Percentiles rank a stretch among this genome's conserved stretches.
phyloP scores from a whole-genome alignment of 208 protist genomes.

The Jaenimonas drosophilae region DNA sequence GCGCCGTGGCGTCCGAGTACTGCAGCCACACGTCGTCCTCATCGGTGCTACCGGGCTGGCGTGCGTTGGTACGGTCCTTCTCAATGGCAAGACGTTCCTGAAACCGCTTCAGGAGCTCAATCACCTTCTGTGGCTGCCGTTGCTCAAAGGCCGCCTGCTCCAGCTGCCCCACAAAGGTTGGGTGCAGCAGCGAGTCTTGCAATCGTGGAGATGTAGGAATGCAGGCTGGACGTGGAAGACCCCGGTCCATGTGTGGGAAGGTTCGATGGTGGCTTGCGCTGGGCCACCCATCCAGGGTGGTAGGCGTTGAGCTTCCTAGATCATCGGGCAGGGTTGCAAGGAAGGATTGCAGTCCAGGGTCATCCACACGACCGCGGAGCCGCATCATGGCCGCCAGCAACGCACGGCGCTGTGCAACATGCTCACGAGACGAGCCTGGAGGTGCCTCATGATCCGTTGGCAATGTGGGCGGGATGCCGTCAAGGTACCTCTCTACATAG shows the following conservation, averaged over 20 bases:
- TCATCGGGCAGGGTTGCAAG: conserved; percentile 28
- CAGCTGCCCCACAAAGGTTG: conserved; percentile 27
- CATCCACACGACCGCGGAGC: background rate
- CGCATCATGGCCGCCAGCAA: background rate
- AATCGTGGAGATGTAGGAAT: conserved; percentile 17
- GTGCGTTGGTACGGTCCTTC: conserved; percentile 6
- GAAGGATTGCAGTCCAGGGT: conserved; percentile 28
- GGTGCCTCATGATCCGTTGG: conserved; percentile 9
- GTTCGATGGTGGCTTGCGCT: conserved; percentile 30
- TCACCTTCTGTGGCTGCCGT: conserved; percentile 23
- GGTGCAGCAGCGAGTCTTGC: conserved; percentile 68
- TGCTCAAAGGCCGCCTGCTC: conserved; percentile 28
- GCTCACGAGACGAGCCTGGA: conserved; percentile 11
- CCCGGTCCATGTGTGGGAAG: conserved; percentile 64
- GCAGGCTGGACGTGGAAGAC: background rate
- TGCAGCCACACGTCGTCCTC: conserved; percentile 49
- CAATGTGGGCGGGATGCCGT: no score
- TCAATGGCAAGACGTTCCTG: conserved; percentile 28
- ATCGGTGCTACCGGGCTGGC: background rate
- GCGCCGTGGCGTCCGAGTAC: conserved; percentile 33
- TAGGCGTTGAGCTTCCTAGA: no score
- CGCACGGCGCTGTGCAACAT: conserved; percentile 20
- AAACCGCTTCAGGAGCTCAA: conserved; percentile 49
- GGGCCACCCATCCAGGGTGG: conserved; percentile 21
- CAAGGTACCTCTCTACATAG: conserved; percentile 37